Evolutionary conservation across 208 protist genomes (phyloP), one percentile per base, ranked within the genome.

Genomic region (Herpetomonas muscarum): DNA sequence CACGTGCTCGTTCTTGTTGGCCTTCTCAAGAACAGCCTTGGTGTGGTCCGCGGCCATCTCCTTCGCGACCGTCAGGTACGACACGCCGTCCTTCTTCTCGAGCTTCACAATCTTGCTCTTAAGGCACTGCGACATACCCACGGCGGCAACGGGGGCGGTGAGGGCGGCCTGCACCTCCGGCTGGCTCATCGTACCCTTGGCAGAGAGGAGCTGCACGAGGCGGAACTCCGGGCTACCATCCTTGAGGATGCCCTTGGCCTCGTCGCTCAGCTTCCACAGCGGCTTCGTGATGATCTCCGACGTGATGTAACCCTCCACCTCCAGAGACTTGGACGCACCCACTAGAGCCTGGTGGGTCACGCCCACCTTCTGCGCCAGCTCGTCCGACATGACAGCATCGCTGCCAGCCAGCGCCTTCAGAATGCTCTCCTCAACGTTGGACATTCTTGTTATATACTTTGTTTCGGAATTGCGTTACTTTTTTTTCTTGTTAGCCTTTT

Each of bases 71-170:
- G 55, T 63, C 17, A 96, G 47, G 24, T 74, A 72, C 0, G 76
- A 52, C 39, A 74, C 76, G 3, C 79, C 83, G 17, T 73, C 79
- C 2, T 71, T 67, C 79, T 97, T 97, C 39, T 77, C 74, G 21
- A 97, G 75, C 41, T 79, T 75, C 62, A 98, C 87, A 63, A 97
- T 85, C 59, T 96, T 94, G 22, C 74, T 61, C 76, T 97, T 94
- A 76, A 98, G 97, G 34, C 94, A 95, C 64, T 98, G 91, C 29
- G 82, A 55, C 44, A 98, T 67, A 37, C 87, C 94, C 7, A 96
- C 80, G 22, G 75, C 49, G 1, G 83, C 79, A 3, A 51, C 49
- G 41, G 85, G 77, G 64, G 83, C 82, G 48, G 84, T 89, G 9
- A 89, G 28, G 48, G 65, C 76, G 49, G 50, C 64, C 57, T 79